A percentile compares a stretch with the other conserved stretches of the same genome.
Evolutionary conservation across 1,139 yeast species (phyloP).

Genomic region (Hyphopichia khmerensis): DNA sequence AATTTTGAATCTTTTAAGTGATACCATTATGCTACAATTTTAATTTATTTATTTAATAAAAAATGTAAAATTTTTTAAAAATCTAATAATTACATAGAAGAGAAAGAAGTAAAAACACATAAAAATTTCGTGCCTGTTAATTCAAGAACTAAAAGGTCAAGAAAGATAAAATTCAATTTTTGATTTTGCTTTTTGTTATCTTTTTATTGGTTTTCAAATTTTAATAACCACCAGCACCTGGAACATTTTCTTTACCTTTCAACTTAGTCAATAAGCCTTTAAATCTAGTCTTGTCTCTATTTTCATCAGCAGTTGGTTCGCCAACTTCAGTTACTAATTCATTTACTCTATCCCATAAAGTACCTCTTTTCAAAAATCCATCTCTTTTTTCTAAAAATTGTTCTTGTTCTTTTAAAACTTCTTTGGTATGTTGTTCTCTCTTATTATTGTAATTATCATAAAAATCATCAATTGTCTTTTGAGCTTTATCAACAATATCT

Average conservation of each 20-base stretch:
- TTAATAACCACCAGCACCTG: conserved; percentile 53
- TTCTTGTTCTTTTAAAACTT: conserved; percentile 67
- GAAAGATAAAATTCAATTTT: too few relatives aligned
- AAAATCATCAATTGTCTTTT: conserved; percentile 85
- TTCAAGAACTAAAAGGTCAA: background rate
- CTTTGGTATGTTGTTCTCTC: conserved; percentile 68
- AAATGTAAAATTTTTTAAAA: background rate
- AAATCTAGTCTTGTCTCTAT: conserved; percentile 69
- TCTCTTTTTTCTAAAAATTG: conserved; percentile 77
- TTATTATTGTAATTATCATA: conserved; percentile 90
- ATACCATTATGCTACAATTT: background rate
- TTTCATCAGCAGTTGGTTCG: conserved; percentile 42
- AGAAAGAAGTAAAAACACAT: background rate
- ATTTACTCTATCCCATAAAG: conserved; percentile 85
- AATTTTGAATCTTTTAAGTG: background rate
- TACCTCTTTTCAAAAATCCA: conserved; percentile 68
- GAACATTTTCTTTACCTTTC: conserved; percentile 68
- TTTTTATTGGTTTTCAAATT: too few relatives aligned
- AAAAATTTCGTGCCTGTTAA: background rate
- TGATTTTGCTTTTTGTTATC: too few relatives aligned
- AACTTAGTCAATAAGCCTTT: conserved; percentile 63
- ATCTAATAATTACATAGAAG: conserved; percentile 1
- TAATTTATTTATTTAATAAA: background rate
- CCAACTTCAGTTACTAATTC: conserved; percentile 48
- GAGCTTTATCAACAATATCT: conserved; percentile 76